phyloP scores from a whole-genome alignment of 108 stramenopile species.

The Nitzschia inconspicua region DNA sequence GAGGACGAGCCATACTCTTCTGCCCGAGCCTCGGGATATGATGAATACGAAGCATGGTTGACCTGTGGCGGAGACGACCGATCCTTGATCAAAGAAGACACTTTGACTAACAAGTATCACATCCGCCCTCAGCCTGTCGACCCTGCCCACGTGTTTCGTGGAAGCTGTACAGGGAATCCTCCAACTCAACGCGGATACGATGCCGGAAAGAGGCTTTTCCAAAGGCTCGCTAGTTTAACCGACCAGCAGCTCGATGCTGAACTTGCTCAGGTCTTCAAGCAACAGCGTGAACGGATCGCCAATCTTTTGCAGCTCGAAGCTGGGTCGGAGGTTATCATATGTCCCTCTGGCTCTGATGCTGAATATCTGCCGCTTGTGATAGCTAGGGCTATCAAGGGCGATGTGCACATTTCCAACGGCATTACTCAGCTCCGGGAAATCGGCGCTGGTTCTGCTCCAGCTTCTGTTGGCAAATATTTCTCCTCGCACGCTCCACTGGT shows the following conservation, averaged over 20 bases:
- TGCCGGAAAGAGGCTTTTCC: constrained; percentile 54
- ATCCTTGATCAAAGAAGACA: constrained; percentile 27
- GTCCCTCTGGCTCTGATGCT: constrained; percentile 65
- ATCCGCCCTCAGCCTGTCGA: constrained; percentile 54
- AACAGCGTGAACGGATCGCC: constrained; percentile 47
- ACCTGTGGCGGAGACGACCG: constrained; percentile 68
- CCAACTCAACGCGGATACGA: constrained; percentile 60
- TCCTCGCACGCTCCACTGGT: constrained; percentile 61
- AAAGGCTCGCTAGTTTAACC: constrained; percentile 17
- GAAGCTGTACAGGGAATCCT: constrained; percentile 69
- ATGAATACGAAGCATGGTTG: constrained; percentile 48
- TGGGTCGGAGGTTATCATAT: constrained; percentile 54
- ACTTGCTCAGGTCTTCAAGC: constrained; percentile 36
- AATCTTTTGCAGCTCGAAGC: constrained; percentile 41
- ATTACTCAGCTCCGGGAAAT: constrained; percentile 59
- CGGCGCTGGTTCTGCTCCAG: constrained; percentile 57
- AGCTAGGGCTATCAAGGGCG: constrained; percentile 45
- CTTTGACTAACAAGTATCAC: constrained; percentile 63
- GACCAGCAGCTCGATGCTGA: constrained; percentile 15
- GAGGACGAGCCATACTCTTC: constrained; percentile 33
- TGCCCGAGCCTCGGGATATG: constrained; percentile 44
- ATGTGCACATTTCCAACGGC: constrained; percentile 42
- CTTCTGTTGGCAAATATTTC: constrained; percentile 55
- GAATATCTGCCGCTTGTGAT: constrained; percentile 70
- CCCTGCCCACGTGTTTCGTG: constrained; percentile 49